Conservation (phyloP, 768 basidiomycete genomes). For the Chlorophyllum brunneum region DNA sequence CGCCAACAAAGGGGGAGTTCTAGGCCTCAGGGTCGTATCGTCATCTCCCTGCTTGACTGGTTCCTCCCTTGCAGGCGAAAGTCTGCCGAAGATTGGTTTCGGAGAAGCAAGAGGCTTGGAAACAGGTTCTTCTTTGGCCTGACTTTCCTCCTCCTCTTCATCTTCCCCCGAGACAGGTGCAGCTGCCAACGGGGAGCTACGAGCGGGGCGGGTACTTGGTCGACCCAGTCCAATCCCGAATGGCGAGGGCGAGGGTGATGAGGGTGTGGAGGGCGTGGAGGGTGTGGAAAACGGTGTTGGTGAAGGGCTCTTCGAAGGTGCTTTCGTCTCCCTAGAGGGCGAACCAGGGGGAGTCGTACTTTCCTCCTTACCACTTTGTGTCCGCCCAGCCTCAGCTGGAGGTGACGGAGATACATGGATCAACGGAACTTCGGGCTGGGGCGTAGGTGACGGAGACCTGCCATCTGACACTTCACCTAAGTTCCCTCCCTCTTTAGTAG, state of each 20-base stretch:
- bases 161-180: conserved; percentile 42
- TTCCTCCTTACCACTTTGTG: conserved; percentile 32
- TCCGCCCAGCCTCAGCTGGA: conserved; percentile 22
- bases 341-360: conserved; percentile 66
- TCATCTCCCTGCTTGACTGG: conserved; percentile 20
- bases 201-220: conserved; percentile 59
- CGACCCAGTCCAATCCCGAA: conserved; percentile 50
- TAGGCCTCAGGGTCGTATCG: conserved; percentile 33
- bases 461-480: conserved; percentile 33
- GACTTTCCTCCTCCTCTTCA: conserved; percentile 35
- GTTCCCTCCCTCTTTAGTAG: conserved; percentile 21
- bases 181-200: conserved; percentile 75
- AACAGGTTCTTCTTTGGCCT: conserved; percentile 13
- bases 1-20: conserved; percentile 46
- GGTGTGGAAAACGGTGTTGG: conserved; percentile 27
- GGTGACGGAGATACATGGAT: conserved; percentile 36
- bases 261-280: conserved; percentile 24
- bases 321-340: conserved; percentile 40
- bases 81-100: conserved; percentile 26
- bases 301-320: conserved; percentile 32
- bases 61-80: too few relatives aligned
- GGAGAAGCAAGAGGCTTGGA: conserved; percentile 12
- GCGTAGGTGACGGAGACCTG: conserved; percentile 57
- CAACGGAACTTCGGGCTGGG: conserved; percentile 46
- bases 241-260: conserved; percentile 31